phyloP scores from a whole-genome alignment of 2,329 filamentous ascomycete genomes.

The Arthrobotrys sphaeroides region DNA sequence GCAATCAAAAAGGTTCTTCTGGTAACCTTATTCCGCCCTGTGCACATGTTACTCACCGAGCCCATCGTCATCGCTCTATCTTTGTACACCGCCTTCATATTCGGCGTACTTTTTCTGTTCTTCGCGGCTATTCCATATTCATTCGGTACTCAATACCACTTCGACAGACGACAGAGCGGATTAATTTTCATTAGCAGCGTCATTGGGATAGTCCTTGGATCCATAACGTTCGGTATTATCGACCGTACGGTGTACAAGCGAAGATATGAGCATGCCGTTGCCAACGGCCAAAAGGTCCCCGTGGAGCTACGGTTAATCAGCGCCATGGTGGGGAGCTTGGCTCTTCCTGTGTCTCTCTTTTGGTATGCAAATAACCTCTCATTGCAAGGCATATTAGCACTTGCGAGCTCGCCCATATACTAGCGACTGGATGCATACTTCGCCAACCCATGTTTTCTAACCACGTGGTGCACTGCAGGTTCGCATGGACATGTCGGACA shows the following conservation, averaged over 20 bases:
- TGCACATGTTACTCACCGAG: conserved; percentile 77
- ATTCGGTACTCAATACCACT: conserved; percentile 55
- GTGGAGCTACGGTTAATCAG: conserved; percentile 70
- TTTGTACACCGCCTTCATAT: conserved; percentile 75
- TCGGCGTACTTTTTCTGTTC: conserved; percentile 76
- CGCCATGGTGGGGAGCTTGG: conserved; percentile 69
- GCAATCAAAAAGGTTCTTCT: conserved; percentile 70
- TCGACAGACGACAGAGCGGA: conserved; percentile 55
- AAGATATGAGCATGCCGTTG: conserved; percentile 52
- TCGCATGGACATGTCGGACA: conserved; percentile 67
- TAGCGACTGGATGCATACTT: not conserved
- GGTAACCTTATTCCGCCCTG: conserved; percentile 75
- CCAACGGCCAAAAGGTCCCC: conserved; percentile 56
- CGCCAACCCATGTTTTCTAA: conserved; percentile 15
- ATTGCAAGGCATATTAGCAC: too few relatives aligned
- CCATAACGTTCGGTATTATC: conserved; percentile 54
- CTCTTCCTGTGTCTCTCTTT: conserved; percentile 67
- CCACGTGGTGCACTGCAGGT: conserved; percentile 59
- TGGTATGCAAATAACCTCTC: too few relatives aligned
- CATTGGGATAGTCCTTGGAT: conserved; percentile 55
- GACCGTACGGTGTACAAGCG: conserved; percentile 55
- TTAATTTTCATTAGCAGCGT: conserved; percentile 55
- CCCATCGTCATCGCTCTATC: conserved; percentile 77
- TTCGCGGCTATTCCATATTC: conserved; percentile 63
- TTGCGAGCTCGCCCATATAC: conserved; percentile 2